Conservation (phyloP, 441 rosid species). For the Eugenia klotzschiana region DNA sequence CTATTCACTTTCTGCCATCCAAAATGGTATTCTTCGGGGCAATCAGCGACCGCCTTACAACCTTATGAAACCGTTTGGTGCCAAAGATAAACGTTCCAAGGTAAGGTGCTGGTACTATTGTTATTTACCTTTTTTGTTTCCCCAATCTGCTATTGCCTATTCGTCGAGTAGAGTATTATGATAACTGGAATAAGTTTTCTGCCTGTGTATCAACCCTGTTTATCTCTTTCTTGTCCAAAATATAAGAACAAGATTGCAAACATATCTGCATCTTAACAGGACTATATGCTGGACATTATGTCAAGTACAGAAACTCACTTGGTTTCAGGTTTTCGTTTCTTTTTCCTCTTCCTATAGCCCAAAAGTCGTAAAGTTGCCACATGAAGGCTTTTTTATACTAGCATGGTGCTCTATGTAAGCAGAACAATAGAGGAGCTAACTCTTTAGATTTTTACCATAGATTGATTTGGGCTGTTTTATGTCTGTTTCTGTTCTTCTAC, state of each 20-base stretch:
- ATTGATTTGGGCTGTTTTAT: not conserved
- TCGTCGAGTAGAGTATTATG: not conserved
- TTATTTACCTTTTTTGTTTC: not conserved
- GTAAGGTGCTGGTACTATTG: slow-evolving; percentile 13
- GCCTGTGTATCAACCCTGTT: not conserved
- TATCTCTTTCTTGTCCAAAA: not conserved
- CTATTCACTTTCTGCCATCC: slow-evolving; percentile 70
- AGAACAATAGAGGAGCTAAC: not conserved
- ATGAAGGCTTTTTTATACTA: not conserved
- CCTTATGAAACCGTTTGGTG: slow-evolving; percentile 63
- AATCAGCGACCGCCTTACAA: slow-evolving; percentile 67
- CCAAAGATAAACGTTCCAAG: slow-evolving; percentile 50
- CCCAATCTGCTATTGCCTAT: not conserved
- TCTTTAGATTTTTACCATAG: not conserved
- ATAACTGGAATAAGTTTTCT: not conserved
- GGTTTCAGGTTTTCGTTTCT: not conserved
- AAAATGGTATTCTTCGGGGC: slow-evolving; percentile 70
- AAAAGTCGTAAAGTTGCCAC: not conserved
- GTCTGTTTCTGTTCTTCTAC: not conserved
- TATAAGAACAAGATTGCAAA: not conserved
- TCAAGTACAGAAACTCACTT: not conserved
- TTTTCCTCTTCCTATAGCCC: not conserved
- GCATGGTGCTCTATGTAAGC: not conserved
- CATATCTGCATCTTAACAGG: not conserved
- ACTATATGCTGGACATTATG: not conserved